phyloP scores from a whole-genome alignment of 2,329 filamentous ascomycete species.

The Diaporthe sp. region DNA sequence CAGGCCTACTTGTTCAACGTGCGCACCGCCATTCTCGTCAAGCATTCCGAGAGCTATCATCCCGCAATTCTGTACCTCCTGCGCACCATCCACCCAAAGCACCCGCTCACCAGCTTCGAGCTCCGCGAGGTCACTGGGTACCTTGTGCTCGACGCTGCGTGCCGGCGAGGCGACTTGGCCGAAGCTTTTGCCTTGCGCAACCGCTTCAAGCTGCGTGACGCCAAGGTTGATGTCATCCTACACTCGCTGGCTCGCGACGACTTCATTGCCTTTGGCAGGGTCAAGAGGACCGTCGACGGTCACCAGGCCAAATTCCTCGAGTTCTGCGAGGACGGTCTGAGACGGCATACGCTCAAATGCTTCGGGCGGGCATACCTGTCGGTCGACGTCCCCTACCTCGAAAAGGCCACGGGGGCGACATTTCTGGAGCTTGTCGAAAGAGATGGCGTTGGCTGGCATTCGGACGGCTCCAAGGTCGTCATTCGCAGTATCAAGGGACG shows the following conservation, averaged over 20 bases:
- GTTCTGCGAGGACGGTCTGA: conserved; percentile 82
- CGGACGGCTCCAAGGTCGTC: conserved; percentile 80
- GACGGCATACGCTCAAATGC: conserved; percentile 86
- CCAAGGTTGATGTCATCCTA: conserved; percentile 78
- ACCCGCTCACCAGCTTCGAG: conserved; percentile 79
- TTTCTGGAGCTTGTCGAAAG: conserved; percentile 80
- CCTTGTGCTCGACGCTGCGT: conserved; percentile 88
- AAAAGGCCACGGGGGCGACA: conserved; percentile 74
- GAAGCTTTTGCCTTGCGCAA: conserved; percentile 79
- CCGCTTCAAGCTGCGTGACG: conserved; percentile 73
- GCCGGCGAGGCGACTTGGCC: conserved; percentile 81
- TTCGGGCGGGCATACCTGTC: conserved; percentile 85
- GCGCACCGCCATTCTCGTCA: conserved; percentile 83
- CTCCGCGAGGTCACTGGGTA: conserved; percentile 85
- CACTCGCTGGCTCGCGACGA: conserved; percentile 83
- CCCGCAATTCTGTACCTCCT: conserved; percentile 88
- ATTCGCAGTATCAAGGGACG: conserved; percentile 73
- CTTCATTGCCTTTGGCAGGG: conserved; percentile 82
- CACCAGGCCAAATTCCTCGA: conserved; percentile 85
- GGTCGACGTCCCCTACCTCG: conserved; percentile 78
- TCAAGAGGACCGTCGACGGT: conserved; percentile 81
- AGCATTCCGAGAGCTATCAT: conserved; percentile 89
- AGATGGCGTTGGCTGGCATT: conserved; percentile 87
- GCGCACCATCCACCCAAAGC: conserved; percentile 75
- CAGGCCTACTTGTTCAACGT: conserved; percentile 94